Evolutionary conservation across 768 basidiomycete species (phyloP).

Genomic region (Boletus bicolor): DNA sequence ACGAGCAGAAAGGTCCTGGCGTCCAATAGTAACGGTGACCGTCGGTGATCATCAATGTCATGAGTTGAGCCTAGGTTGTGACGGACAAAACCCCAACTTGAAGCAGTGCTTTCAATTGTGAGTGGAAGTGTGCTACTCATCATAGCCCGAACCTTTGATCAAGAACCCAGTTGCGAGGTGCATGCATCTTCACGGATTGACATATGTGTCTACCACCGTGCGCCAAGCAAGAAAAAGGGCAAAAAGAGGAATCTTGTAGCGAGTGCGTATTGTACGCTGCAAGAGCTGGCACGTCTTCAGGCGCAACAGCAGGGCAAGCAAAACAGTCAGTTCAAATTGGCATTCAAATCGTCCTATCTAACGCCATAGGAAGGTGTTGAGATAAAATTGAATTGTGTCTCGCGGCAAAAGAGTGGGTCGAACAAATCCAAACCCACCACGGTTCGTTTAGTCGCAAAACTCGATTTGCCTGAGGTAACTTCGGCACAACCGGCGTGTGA

Average conservation of each 20-base stretch:
- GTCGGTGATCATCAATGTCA: slow-evolving; percentile 50
- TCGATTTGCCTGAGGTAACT: slow-evolving; percentile 12
- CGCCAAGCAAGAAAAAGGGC: slow-evolving; percentile 60
- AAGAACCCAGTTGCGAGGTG: slow-evolving; percentile 37
- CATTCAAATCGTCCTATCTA: not conserved
- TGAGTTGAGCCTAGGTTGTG: slow-evolving; percentile 59
- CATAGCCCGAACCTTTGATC: not conserved
- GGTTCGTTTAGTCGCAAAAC: slow-evolving; percentile 18
- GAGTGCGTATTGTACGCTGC: slow-evolving; percentile 45
- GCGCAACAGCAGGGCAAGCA: slow-evolving; percentile 36
- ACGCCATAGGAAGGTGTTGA: slow-evolving; percentile 36
- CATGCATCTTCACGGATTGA: slow-evolving; percentile 42
- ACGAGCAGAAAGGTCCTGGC: slow-evolving; percentile 62
- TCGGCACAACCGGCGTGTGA: not conserved
- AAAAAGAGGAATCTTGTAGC: slow-evolving; percentile 58
- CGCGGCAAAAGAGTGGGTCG: slow-evolving; percentile 10
- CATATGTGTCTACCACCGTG: slow-evolving; percentile 55
- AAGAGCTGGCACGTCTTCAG: slow-evolving; percentile 51
- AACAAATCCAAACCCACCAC: slow-evolving; percentile 11
- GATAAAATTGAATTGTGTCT: slow-evolving; percentile 39
- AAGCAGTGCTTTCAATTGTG: slow-evolving; percentile 54
- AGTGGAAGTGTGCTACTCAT: slow-evolving; percentile 17
- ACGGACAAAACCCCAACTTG: slow-evolving; percentile 69
- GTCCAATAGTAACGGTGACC: slow-evolving; percentile 59
- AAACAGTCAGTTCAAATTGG: slow-evolving; percentile 37